Percentiles rank a stretch among this genome's conserved stretches.
Conservation (phyloP, 176 grass and related monocot species). For the Sorghum bicolor region Sorghum_bicolor_NCBIv3 NC_012871.2:8435501-8436000, state of each 20-base stretch:
- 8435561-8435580: neutral
- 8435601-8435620: slow-evolving; percentile 6
- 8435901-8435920: neutral
- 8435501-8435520: neutral
- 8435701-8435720: slow-evolving; percentile 1
- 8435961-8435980: neutral
- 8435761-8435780: slow-evolving; percentile 21
- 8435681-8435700: slow-evolving; percentile 11
- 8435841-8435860: neutral
- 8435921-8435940: neutral
- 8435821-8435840: slow-evolving; percentile 23
- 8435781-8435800: neutral
- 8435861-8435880: neutral
- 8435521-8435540: no score
- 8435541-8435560: no score
- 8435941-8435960: neutral
- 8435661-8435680: neutral
- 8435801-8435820: neutral
- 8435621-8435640: neutral
- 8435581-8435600: neutral
- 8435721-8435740: neutral
- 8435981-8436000: neutral
- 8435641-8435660: neutral
- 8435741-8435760: neutral
- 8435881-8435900: neutral